Conservation (phyloP, 2,329 filamentous ascomycete species). For the Colletotrichum limetticola region DNA sequence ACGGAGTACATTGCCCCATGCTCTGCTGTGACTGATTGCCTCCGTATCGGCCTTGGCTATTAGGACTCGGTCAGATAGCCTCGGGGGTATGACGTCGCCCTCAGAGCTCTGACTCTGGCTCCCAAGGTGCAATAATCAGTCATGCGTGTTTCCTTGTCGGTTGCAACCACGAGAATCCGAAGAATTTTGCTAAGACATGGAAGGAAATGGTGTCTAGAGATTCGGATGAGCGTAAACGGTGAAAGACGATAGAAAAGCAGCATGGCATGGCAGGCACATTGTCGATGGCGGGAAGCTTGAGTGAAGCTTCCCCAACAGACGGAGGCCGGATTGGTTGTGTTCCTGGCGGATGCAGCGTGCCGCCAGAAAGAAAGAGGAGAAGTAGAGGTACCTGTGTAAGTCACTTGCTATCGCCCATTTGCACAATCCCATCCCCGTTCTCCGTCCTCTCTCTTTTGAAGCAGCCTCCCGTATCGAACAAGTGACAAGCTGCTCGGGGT, state of each 20-base stretch:
- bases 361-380: not conserved
- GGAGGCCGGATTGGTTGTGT: not conserved
- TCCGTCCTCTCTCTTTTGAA: not conserved
- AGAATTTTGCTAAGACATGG: not conserved
- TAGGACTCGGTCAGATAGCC: not conserved
- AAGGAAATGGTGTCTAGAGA: not conserved
- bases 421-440: slow-evolving; percentile 21
- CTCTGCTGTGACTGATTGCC: not conserved
- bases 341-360: not conserved
- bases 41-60: slow-evolving; percentile 21
- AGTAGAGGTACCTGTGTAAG: not conserved
- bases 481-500: not conserved
- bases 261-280: not conserved
- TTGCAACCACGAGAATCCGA: not conserved
- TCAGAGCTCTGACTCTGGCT: slow-evolving; percentile 11
- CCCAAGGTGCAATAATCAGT: not conserved
- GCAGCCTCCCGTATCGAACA: slow-evolving; percentile 18
- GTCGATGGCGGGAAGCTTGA: not conserved
- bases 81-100: slow-evolving; percentile 24
- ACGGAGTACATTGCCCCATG: slow-evolving; percentile 4
- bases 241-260: not conserved
- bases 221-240: not conserved
- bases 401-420: slow-evolving; percentile 18
- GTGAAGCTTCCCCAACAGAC: not conserved
- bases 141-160: not conserved